Conservation (phyloP, 2,329 filamentous ascomycete genomes). For the Nectriaceae sp. region DNA sequence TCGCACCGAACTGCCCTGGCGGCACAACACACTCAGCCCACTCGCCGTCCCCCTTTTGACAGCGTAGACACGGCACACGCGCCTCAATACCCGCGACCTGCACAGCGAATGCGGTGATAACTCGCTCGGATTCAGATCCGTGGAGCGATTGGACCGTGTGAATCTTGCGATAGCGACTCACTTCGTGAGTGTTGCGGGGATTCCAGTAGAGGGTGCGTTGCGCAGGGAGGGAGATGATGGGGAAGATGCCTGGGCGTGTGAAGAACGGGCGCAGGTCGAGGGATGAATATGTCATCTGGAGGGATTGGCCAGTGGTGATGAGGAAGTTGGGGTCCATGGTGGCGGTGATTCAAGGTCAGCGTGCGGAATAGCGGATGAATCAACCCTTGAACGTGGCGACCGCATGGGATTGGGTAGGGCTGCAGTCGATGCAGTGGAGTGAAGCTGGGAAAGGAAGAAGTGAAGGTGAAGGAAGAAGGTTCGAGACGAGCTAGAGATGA, state of each 20-base stretch:
- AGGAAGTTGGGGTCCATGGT: not conserved
- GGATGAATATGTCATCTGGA: not conserved
- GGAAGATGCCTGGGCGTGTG: not conserved
- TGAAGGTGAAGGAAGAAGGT: too few relatives aligned
- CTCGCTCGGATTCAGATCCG: not conserved
- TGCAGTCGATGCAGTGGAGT: too few relatives aligned
- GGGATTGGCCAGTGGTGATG: not conserved
- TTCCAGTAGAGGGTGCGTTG: not conserved
- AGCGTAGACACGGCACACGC: not conserved
- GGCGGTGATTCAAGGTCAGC: not conserved
- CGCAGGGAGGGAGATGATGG: not conserved
- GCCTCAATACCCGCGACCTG: conserved; percentile 2
- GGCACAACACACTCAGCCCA: conserved; percentile 4
- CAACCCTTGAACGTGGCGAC: too few relatives aligned
- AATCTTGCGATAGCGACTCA: not conserved
- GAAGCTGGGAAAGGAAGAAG: too few relatives aligned
- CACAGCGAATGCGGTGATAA: not conserved
- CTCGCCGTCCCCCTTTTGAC: not conserved
- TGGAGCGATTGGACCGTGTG: not conserved
- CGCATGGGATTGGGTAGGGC: too few relatives aligned
- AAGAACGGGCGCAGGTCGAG: not conserved
- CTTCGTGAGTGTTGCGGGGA: not conserved
- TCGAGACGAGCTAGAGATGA: too few relatives aligned
- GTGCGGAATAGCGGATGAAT: too few relatives aligned
- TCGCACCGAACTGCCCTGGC: not conserved